These are phyloP conservation scores for Trichoderma brevicompactum DNA, from an alignment of 2,329 filamentous ascomycete species.

Conservation along the genomic window DNA sequence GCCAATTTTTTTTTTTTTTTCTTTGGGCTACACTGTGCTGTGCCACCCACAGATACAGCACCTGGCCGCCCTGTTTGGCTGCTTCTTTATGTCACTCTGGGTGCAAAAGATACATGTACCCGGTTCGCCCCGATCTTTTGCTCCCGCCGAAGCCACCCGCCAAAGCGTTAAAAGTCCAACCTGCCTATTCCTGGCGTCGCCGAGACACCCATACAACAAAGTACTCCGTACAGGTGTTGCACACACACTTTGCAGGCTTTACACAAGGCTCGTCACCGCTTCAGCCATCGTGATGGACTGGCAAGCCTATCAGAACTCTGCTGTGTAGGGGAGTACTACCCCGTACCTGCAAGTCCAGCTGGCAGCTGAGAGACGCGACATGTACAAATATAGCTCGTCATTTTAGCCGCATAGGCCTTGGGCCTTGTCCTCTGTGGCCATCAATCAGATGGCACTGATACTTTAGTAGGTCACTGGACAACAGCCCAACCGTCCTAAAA, in stretches of 20 bases:
- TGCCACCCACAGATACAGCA: conserved; percentile 15
- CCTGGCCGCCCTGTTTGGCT: conserved; percentile 1
- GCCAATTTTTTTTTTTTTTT: conserved; percentile 1
- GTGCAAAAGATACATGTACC: conserved; percentile 13
- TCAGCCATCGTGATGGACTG: conserved; percentile 2
- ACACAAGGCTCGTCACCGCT: conserved; percentile 17
- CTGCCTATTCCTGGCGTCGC: conserved; percentile 29
- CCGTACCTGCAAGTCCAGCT: conserved; percentile 24
- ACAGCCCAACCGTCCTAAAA: neutral
- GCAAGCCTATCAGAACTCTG: conserved; percentile 2
- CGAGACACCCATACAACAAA: conserved; percentile 14
- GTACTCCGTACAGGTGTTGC: conserved; percentile 11
- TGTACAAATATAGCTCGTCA: conserved; percentile 4
- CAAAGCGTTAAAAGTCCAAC: conserved; percentile 13
- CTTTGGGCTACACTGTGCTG: conserved; percentile 22
- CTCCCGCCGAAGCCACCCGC: conserved; percentile 37
- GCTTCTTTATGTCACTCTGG: conserved; percentile 9
- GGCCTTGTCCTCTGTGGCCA: conserved; percentile 2
- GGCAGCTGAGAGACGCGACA: conserved; percentile 3
- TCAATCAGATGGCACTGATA: conserved; percentile 14
- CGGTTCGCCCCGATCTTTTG: conserved; percentile 44
- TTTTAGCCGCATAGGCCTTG: conserved; percentile 10
- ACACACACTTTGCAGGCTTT: conserved; percentile 1
- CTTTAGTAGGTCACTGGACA: conserved; percentile 1
- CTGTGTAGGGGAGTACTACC: neutral